phyloP scores from a whole-genome alignment of 2,329 filamentous ascomycete species.

The Aspergillus persii region DNA sequence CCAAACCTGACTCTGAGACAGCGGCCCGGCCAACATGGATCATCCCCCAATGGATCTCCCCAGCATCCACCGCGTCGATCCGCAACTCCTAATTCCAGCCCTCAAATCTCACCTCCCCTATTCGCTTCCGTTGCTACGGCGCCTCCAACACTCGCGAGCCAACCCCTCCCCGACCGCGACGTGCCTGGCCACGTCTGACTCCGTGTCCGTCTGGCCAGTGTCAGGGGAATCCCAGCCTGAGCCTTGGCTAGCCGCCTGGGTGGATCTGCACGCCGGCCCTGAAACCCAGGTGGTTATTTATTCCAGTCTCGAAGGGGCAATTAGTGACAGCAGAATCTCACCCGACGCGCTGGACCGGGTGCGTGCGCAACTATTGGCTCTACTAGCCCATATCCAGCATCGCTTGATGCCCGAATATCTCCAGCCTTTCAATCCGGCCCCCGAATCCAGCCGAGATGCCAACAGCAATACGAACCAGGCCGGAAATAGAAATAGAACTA shows the following conservation, averaged over 20 bases:
- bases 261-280: constrained; percentile 38
- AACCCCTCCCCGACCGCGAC: constrained; percentile 33
- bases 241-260: constrained; percentile 42
- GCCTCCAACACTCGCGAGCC: constrained; percentile 38
- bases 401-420: constrained; percentile 29
- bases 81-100: constrained; percentile 22
- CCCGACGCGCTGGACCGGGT: constrained; percentile 11
- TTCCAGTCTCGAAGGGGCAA: constrained; percentile 38
- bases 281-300: constrained; percentile 45
- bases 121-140: constrained; percentile 36
- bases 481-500: no score
- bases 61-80: constrained; percentile 13
- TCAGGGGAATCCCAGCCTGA: constrained; percentile 11
- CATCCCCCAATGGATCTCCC: constrained; percentile 11
- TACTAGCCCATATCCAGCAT: constrained; percentile 27
- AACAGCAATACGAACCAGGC: not conserved
- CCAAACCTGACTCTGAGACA: not conserved
- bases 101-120: constrained; percentile 38
- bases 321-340: constrained; percentile 1
- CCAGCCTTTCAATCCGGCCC: constrained; percentile 5
- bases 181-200: constrained; percentile 23
- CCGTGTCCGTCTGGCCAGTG: constrained; percentile 17
- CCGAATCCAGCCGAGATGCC: not conserved
- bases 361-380: constrained; percentile 27
- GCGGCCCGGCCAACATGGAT: not conserved